Evolutionary conservation across 2,329 filamentous ascomycete species (phyloP), one percentile per base, ranked within the genome.

Genomic region (Colletotrichum navitas): DNA sequence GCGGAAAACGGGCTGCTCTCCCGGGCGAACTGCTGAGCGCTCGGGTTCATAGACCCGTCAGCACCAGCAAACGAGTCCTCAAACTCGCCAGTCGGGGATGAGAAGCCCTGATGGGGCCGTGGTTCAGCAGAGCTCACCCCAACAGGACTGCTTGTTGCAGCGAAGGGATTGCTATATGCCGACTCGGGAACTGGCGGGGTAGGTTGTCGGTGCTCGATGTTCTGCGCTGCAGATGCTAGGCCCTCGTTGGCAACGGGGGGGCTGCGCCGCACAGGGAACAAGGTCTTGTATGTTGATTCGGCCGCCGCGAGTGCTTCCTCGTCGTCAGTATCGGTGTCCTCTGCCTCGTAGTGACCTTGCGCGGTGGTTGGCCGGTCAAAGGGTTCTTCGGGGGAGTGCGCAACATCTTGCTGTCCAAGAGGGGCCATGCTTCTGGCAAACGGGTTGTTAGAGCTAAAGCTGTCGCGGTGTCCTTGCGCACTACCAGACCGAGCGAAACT

Each of bases 171-270:
- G 65, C 58, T 59, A 12, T 63, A 63, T 49, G 54, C 62, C 2
- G 68, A 68, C 51, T 68, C 68, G 1, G 52, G 56, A 1, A 68
- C 64, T 24, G 59, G 68, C n/a, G 63, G 68, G 16, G 68, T 71
- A 8, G 63, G 68, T 10, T 63, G 68, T 5, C 68, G 63, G 29
- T 41, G 64, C 18, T 71, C 63, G 16, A 56, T 34, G 5, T 4
- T 16, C 14, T 32, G 32, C 11, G 39, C 55, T 2, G 56, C 66
- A 3, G 66, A 26, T 3, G 54, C 61, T 16, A 65, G 59, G 8
- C 11, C 43, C 18, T 69, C 34, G 16, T 65, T 55, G 34, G 51
- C 52, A 10, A 21, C 7, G 1, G 49, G 32, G 6, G 54, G 12
- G n/a, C 54, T 39, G 10, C 32, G 11, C 11, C 39, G 26, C 18